Evolutionary conservation across 164 flowering plant genomes (phyloP).

Genomic region (Chloranthus sessilifolius): DNA sequence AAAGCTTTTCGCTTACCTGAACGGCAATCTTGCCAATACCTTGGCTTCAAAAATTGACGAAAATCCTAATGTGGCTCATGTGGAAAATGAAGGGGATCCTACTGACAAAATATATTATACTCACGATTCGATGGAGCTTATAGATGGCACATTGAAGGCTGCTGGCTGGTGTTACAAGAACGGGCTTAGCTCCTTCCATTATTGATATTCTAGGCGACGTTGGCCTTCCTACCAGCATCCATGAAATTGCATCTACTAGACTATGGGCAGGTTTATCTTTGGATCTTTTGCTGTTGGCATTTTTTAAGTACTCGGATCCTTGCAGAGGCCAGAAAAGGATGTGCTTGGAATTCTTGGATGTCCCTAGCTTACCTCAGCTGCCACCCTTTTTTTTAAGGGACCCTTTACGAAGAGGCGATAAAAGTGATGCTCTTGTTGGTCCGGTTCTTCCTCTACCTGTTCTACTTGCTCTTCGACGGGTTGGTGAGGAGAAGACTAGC

Average conservation of each 20-base stretch:
- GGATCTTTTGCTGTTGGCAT: constrained; percentile 42
- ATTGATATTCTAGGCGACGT: constrained; percentile 31
- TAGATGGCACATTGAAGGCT: constrained; percentile 37
- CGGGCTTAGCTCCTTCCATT: constrained; percentile 24
- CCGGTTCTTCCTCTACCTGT: constrained; percentile 71
- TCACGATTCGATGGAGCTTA: constrained; percentile 21
- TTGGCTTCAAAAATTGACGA: constrained; percentile 27
- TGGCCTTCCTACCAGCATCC: constrained; percentile 44
- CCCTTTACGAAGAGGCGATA: constrained; percentile 48
- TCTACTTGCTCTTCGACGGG: constrained; percentile 29
- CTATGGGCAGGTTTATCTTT: constrained; percentile 52
- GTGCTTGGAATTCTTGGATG: constrained; percentile 40
- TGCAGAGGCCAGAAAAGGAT: constrained; percentile 20
- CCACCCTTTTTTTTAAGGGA: constrained; percentile 56
- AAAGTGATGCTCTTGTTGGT: constrained; percentile 43
- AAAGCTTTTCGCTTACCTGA: constrained; percentile 37
- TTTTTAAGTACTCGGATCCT: constrained; percentile 42
- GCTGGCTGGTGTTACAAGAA: constrained; percentile 32
- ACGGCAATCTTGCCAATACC: constrained; percentile 1
- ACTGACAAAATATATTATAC: constrained; percentile 14
- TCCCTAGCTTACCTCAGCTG: constrained; percentile 45
- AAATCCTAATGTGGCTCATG: constrained; percentile 34
- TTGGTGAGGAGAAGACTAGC: constrained; percentile 14
- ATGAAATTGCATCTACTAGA: constrained; percentile 52
- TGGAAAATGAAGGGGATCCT: not conserved